Conservation (phyloP, 805 yeast genomes). For the Monosporozyma unispora region DNA sequence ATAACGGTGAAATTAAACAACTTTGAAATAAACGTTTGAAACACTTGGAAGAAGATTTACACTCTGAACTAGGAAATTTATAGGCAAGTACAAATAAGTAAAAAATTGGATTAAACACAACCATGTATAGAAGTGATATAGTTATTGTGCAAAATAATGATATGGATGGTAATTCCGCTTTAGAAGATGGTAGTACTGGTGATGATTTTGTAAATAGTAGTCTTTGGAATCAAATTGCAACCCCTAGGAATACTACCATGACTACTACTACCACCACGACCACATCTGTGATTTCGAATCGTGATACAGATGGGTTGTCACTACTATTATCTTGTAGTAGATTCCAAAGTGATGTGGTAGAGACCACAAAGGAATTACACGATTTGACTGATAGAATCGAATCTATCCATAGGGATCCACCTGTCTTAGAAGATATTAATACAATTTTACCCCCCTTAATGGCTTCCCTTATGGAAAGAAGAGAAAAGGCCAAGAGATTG, state of each 20-base stretch:
- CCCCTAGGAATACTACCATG: background rate
- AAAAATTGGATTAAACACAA: background rate
- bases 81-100: background rate
- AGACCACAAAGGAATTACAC: constrained; percentile 12
- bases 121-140: background rate
- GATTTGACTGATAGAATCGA: constrained; percentile 10
- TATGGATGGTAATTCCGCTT: background rate
- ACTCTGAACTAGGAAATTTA: background rate
- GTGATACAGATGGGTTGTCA: background rate
- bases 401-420: constrained; percentile 3
- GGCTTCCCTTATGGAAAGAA: constrained; percentile 10
- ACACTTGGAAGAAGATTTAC: background rate
- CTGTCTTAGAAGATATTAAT: background rate
- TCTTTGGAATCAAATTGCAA: background rate
- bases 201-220: background rate
- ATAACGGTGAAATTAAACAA: too few species aligned
- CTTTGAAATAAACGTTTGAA: background rate
- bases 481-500: constrained; percentile 17
- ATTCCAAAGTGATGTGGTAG: constrained; percentile 1
- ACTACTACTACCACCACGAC: background rate
- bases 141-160: background rate
- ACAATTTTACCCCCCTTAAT: constrained; percentile 10
- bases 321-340: background rate
- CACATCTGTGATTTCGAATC: background rate
- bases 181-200: background rate